Evolutionary conservation across 768 basidiomycete species (phyloP).

Genomic region (Gloeopeniophorella convolvens): DNA sequence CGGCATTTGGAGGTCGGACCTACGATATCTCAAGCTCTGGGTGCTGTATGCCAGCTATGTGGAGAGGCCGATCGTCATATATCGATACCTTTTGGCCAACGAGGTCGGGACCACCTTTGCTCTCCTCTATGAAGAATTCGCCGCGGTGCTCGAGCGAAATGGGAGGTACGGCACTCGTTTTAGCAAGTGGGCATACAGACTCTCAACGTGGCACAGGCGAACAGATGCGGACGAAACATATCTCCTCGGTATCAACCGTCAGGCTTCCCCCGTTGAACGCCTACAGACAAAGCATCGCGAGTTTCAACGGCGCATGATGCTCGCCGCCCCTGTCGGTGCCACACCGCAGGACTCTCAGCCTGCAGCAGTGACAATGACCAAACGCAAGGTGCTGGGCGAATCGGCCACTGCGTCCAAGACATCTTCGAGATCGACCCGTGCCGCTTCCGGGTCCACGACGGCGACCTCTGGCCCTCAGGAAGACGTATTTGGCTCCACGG

Average conservation of each 20-base stretch:
- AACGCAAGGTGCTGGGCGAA: constrained; percentile 41
- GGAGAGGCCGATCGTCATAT: constrained; percentile 83
- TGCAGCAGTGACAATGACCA: constrained; percentile 29
- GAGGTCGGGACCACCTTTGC: constrained; percentile 82
- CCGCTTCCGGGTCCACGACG: constrained; percentile 26
- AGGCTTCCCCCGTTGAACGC: constrained; percentile 73
- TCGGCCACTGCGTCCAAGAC: constrained; percentile 30
- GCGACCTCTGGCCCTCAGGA: constrained; percentile 20
- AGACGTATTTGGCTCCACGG: constrained; percentile 25
- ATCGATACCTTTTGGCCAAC: constrained; percentile 82
- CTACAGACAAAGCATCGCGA: constrained; percentile 73
- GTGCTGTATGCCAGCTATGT: constrained; percentile 89
- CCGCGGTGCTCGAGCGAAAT: constrained; percentile 73
- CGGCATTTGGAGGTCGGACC: constrained; percentile 68
- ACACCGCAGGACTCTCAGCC: constrained; percentile 29
- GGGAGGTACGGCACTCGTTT: constrained; percentile 55
- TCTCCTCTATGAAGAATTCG: constrained; percentile 89
- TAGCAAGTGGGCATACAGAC: neutral
- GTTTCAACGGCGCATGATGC: constrained; percentile 91
- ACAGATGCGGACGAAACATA: constrained; percentile 88
- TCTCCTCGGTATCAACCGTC: constrained; percentile 79
- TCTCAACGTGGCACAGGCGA: constrained; percentile 42
- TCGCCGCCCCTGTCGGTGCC: constrained; percentile 28
- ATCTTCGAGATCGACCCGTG: constrained; percentile 19
- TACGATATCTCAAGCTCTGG: constrained; percentile 92